Base-by-base conservation (phyloP, 2,329 filamentous ascomycete species). In the Microdochium paspali region DNA sequence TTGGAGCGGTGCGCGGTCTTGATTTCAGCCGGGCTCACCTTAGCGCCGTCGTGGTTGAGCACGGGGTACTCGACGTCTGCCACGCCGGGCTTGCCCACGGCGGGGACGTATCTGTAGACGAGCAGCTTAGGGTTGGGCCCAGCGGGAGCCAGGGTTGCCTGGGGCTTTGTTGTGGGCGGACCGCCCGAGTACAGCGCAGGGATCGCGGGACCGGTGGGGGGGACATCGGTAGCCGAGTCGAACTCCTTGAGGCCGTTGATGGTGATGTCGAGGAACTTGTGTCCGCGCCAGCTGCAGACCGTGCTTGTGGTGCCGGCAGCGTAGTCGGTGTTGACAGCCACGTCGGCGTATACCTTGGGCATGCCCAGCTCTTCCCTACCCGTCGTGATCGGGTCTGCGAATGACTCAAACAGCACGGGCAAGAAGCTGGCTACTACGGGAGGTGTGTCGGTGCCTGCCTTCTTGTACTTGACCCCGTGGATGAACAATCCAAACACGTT, bases 351-450 rank as follows among this genome's bases (percentile, higher is more conserved):
- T 0, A 81, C 51, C 60, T 82, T 83, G 1, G 77, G 77, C 70
- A 82, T 78, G 0, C 80, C 80, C 1, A 82, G 65, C 52, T 83
- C 80, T 44, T 83, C 79, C 1, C 78, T 64, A 0, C 77, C 79
- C 3, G 73, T 75, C 0, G 82, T 58, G 40, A 84, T 81, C 0
- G 80, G 76, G 51, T 85, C 80, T 0, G 78, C 64, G 2, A 78
- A 58, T 45, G 65, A 72, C 56, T 84, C 80, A 51, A 84, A 78
- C 0, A 83, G 61, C 0, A 82, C 63, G 0, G 77, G 72, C 31
- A 83, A 57, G 52, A 76, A 83, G 0, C 74, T 74, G 2, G 78
- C 80, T 12, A 61, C 61, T 1, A 79, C 55, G 0, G 66, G 61
- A 0, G 64, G 62, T 1, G 77, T 20, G 12, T n/a, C 6, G 10